phyloP scores from a whole-genome alignment of 2,329 filamentous ascomycete species.

The Cytospora mali region DNA sequence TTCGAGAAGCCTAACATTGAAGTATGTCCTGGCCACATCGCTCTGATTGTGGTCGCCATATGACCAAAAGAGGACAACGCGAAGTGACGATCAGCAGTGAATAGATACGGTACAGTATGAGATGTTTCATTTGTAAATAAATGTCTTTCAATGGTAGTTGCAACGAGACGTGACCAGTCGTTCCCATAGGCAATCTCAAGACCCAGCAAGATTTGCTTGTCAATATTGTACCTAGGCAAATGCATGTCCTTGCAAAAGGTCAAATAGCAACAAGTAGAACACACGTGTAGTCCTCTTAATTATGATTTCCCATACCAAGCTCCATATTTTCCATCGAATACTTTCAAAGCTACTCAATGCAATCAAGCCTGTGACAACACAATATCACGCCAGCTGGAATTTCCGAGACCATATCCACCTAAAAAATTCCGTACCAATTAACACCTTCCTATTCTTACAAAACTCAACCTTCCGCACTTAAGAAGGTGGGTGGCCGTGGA shows the following conservation, averaged over 20 bases:
- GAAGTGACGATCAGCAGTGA: too few species aligned
- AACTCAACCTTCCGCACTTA: not conserved
- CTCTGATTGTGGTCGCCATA: too few species aligned
- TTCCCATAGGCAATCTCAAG: not conserved
- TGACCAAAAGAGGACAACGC: too few species aligned
- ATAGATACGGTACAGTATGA: too few species aligned
- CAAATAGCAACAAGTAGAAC: not conserved
- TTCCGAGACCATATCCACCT: not conserved
- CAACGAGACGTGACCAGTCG: not conserved
- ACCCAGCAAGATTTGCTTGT: not conserved
- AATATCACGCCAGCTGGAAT: not conserved
- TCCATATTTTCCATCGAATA: not conserved
- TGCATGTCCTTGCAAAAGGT: not conserved
- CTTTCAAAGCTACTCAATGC: not conserved
- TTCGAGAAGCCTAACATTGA: too few species aligned
- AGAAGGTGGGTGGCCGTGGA: slow-evolving; percentile 37
- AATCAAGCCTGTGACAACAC: not conserved
- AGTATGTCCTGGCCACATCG: too few species aligned
- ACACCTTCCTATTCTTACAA: too few species aligned
- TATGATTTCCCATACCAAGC: not conserved
- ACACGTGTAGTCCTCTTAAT: not conserved
- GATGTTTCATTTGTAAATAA: too few species aligned
- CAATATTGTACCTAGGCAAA: not conserved
- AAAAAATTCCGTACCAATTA: not conserved
- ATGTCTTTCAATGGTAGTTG: too few species aligned